Evolutionary conservation across 306 rosid genomes (phyloP).

Genomic region (Adenanthera pavonina): DNA sequence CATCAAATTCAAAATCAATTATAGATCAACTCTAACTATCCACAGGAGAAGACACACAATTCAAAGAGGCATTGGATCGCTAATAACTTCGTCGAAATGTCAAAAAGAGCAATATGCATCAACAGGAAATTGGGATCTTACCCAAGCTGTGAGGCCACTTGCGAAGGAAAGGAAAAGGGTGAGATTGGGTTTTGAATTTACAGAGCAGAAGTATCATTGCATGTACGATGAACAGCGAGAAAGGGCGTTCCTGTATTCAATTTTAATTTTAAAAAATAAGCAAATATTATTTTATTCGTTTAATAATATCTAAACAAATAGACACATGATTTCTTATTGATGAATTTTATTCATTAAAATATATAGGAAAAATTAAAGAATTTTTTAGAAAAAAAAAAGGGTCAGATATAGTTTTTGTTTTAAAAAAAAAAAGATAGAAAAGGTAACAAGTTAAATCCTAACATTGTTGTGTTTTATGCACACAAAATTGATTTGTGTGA

Average conservation of each 20-base stretch:
- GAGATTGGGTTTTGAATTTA: conserved; percentile 29
- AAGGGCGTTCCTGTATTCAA: not conserved
- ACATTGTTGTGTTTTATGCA: too few species aligned
- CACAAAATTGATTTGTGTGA: too few species aligned
- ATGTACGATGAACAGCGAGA: not conserved
- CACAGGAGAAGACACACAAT: conserved; percentile 29
- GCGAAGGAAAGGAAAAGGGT: not conserved
- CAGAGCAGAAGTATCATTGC: not conserved
- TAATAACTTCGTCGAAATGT: not conserved
- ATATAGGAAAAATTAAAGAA: too few species aligned
- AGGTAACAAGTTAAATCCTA: too few species aligned
- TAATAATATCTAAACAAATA: not conserved
- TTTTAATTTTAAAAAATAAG: not conserved
- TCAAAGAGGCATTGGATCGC: conserved; percentile 48
- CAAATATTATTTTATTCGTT: not conserved
- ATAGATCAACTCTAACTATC: not conserved
- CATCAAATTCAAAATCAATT: not conserved
- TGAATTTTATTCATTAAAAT: too few species aligned
- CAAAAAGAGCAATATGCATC: not conserved
- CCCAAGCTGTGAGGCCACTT: not conserved
- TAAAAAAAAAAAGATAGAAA: too few species aligned
- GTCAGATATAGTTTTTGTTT: too few species aligned
- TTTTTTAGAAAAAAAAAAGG: too few species aligned
- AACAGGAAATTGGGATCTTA: conserved; percentile 20
- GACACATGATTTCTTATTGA: not conserved